Conservation (phyloP, 805 yeast species). For the Candida methanosorbosa region DNA sequence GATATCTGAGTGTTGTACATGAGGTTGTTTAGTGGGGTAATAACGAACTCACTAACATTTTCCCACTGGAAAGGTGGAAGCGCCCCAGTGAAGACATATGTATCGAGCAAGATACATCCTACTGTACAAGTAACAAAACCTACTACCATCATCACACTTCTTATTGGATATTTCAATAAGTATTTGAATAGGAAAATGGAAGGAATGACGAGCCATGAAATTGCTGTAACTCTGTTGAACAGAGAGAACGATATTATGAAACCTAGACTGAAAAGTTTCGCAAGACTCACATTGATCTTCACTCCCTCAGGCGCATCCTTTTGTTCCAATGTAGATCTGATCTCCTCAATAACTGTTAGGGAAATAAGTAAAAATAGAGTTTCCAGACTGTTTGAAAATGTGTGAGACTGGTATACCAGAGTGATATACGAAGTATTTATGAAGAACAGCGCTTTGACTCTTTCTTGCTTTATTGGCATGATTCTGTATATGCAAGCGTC, state of each 20-base stretch:
- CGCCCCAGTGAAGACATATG: conserved; percentile 24
- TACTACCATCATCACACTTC: conserved; percentile 23
- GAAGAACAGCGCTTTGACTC: conserved; percentile 35
- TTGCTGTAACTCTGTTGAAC: too few relatives aligned
- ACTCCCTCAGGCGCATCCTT: not conserved
- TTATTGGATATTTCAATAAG: conserved; percentile 25
- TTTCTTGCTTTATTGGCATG: conserved; percentile 24
- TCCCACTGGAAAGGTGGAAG: not conserved
- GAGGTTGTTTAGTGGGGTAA: conserved; percentile 75
- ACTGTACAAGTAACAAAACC: conserved; percentile 29
- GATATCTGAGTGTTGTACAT: conserved; percentile 50
- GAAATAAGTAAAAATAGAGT: conserved; percentile 44
- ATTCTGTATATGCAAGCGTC: conserved; percentile 23
- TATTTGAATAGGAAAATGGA: conserved; percentile 34
- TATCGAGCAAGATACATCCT: conserved; percentile 43
- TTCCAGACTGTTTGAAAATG: conserved; percentile 85
- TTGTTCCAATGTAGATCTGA: conserved; percentile 12
- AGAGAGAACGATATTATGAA: too few relatives aligned
- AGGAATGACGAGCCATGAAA: conserved; percentile 69
- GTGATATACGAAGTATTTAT: conserved; percentile 60
- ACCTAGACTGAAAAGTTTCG: conserved; percentile 59
- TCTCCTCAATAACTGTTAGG: conserved; percentile 37
- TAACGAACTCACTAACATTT: conserved; percentile 24
- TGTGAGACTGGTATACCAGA: conserved; percentile 73
- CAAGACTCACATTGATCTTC: conserved; percentile 17